A percentile compares a stretch with the other conserved stretches of the same genome.
phyloP scores from a whole-genome alignment of 2,329 filamentous ascomycete genomes.

The Botrytis aclada region DNA sequence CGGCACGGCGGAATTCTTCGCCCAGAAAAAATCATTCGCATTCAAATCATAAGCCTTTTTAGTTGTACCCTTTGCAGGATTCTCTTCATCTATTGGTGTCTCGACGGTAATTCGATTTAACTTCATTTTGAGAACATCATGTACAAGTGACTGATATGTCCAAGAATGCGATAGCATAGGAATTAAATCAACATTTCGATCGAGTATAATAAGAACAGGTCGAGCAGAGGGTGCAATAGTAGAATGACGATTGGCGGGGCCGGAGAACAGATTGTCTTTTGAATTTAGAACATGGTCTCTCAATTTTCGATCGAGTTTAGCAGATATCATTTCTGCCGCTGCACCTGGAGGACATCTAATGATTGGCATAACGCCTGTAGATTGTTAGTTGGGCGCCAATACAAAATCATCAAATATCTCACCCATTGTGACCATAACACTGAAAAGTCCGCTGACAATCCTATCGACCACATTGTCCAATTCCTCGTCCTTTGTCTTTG shows the following conservation, averaged over 20 bases:
- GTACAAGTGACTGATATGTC: conserved; percentile 83
- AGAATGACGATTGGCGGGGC: conserved; percentile 52
- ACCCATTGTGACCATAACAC: conserved; percentile 98
- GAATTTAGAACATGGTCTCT: conserved; percentile 96
- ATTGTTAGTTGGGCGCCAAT: conserved; percentile 31
- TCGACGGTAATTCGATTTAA: conserved; percentile 95
- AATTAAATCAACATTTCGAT: conserved; percentile 91
- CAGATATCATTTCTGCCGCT: conserved; percentile 89
- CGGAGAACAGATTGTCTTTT: conserved; percentile 92
- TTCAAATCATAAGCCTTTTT: conserved; percentile 91
- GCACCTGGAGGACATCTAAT: conserved; percentile 92
- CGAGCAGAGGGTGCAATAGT: conserved; percentile 66
- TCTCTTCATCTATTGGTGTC: conserved; percentile 72
- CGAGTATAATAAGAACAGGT: conserved; percentile 88
- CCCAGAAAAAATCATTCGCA: conserved; percentile 94
- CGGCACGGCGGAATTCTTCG: conserved; percentile 82
- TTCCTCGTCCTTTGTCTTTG: conserved; percentile 83
- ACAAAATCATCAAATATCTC: conserved; percentile 33
- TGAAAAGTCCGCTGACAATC: conserved; percentile 95
- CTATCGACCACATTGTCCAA: conserved; percentile 83
- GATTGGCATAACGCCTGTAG: conserved; percentile 79
- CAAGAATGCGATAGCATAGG: conserved; percentile 98
- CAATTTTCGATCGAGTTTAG: conserved; percentile 91
- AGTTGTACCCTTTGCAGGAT: conserved; percentile 68
- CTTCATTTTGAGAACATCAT: conserved; percentile 72